Evolutionary conservation across 768 basidiomycete species (phyloP).

Genomic region (Trametes coccinea): DNA sequence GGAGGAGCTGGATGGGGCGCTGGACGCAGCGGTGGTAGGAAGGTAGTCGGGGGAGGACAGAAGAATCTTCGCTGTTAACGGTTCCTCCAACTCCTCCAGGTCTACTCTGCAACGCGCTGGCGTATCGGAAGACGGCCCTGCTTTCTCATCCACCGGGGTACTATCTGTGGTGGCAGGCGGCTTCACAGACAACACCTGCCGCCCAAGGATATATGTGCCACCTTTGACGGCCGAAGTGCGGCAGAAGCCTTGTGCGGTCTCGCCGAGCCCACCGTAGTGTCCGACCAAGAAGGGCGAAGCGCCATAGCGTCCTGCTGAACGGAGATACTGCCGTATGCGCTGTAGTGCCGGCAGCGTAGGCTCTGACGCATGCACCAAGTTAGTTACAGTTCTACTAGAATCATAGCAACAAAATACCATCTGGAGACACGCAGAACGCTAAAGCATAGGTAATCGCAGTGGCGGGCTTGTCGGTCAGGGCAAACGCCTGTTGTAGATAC

Average conservation of each 20-base stretch:
- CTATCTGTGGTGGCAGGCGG: conserved; percentile 22
- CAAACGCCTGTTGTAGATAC: conserved; percentile 67
- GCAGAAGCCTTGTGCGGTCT: conserved; percentile 89
- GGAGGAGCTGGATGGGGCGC: background rate
- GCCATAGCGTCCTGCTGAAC: conserved; percentile 84
- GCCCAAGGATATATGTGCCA: conserved; percentile 70
- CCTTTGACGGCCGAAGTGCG: conserved; percentile 84
- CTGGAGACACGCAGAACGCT: conserved; percentile 61
- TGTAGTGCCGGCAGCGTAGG: conserved; percentile 60
- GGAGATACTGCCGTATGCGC: conserved; percentile 74
- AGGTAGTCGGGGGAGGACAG: conserved; percentile 48
- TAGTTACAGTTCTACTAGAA: background rate
- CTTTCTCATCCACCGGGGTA: conserved; percentile 6
- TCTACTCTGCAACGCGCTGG: conserved; percentile 41
- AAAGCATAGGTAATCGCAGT: conserved; percentile 74
- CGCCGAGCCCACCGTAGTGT: conserved; percentile 91
- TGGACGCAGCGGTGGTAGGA: background rate
- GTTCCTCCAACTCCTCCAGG: conserved; percentile 63
- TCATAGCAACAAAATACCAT: conserved; percentile 46
- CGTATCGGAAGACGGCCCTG: background rate
- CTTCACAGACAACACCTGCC: conserved; percentile 38
- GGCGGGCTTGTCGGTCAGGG: conserved; percentile 56
- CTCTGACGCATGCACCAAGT: conserved; percentile 45
- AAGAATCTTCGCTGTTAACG: conserved; percentile 54
- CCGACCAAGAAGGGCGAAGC: conserved; percentile 88